Evolutionary conservation across 805 yeast genomes (phyloP).

Genomic region (Zygotorulaspora sp.): DNA sequence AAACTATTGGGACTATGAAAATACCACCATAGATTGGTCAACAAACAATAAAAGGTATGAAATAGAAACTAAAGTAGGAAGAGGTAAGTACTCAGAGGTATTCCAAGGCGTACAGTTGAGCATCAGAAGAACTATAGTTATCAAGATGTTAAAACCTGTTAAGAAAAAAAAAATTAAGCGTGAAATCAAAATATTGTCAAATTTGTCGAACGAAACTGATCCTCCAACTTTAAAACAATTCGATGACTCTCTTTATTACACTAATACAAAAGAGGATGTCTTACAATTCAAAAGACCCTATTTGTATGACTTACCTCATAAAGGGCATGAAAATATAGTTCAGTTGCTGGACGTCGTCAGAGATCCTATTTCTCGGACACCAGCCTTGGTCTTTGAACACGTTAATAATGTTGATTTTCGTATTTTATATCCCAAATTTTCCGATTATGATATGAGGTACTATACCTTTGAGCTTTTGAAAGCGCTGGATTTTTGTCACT

Average conservation of each 20-base stretch:
- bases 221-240: slow-evolving; percentile 29
- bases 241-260: slow-evolving; percentile 27
- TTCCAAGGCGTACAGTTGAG: slow-evolving; percentile 75
- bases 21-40: slow-evolving; percentile 59
- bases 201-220: slow-evolving; percentile 47
- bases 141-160: slow-evolving; percentile 88
- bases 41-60: slow-evolving; percentile 57
- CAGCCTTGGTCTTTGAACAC: slow-evolving; percentile 82
- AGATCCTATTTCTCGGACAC: slow-evolving; percentile 75
- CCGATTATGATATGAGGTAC: slow-evolving; percentile 70
- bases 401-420: slow-evolving; percentile 82
- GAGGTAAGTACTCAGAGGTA: slow-evolving; percentile 95
- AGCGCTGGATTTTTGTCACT: slow-evolving; percentile 86
- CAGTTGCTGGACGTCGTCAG: slow-evolving; percentile 75
- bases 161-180: slow-evolving; percentile 87
- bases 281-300: slow-evolving; percentile 24
- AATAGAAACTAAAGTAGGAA: slow-evolving; percentile 76
- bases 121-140: slow-evolving; percentile 63
- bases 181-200: slow-evolving; percentile 82
- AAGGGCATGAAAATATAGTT: slow-evolving; percentile 60
- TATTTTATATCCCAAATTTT: slow-evolving; percentile 70
- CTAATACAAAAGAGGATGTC: slow-evolving; percentile 28
- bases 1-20: slow-evolving; percentile 85
- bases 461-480: slow-evolving; percentile 76
- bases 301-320: slow-evolving; percentile 33